These are phyloP conservation scores for Prototheca wickerhamii DNA, from an alignment of 163 green algal species.

Conservation along the genomic window DNA sequence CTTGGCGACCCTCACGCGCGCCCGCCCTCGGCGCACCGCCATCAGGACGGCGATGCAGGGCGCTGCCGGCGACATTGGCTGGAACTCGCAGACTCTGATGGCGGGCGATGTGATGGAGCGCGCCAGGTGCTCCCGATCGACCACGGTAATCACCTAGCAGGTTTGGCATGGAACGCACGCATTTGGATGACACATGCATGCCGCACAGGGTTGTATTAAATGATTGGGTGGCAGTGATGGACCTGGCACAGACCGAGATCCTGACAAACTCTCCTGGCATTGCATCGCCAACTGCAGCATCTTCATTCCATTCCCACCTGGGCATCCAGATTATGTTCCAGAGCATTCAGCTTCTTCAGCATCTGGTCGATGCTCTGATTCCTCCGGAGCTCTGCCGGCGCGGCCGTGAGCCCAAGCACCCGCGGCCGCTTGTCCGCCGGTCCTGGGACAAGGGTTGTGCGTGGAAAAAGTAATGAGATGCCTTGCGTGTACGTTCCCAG, in stretches of 20 bases:
- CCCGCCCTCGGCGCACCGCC: neutral
- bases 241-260: too few relatives aligned
- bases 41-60: neutral
- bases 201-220: neutral
- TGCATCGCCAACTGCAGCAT: neutral
- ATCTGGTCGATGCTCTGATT: constrained; percentile 4
- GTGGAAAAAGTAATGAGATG: too few relatives aligned
- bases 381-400: constrained; percentile 9
- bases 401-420: constrained; percentile 42
- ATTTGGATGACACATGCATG: neutral
- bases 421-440: constrained; percentile 15
- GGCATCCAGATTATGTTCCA: constrained; percentile 32
- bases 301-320: constrained; percentile 8
- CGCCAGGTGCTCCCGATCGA: constrained; percentile 14
- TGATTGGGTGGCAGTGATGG: too few relatives aligned
- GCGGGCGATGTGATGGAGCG: constrained; percentile 5
- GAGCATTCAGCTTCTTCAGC: constrained; percentile 11
- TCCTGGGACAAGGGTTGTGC: too few relatives aligned
- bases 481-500: too few relatives aligned
- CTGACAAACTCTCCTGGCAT: too few relatives aligned
- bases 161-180: neutral
- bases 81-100: neutral
- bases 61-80: neutral
- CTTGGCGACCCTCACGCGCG: neutral
- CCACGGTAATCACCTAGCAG: constrained; percentile 24